These are phyloP conservation scores for Tillandsia fasciculata DNA, from an alignment of 176 grass and related monocot genomes.

Conservation along the genomic window DNA sequence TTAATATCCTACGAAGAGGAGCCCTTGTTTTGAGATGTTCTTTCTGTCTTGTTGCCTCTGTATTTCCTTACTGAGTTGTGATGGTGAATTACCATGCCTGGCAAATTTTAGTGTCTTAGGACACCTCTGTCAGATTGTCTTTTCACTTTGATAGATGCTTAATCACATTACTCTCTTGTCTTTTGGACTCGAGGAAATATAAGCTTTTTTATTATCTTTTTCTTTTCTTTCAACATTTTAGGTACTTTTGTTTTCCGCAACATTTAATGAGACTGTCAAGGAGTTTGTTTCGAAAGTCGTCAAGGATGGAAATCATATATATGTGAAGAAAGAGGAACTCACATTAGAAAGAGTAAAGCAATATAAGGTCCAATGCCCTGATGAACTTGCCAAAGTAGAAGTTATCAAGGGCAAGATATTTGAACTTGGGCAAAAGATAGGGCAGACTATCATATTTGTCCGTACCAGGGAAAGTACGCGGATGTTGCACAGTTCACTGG, in stretches of 20 bases:
- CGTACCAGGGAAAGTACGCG: slow-evolving; percentile 58
- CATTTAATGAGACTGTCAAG: slow-evolving; percentile 86
- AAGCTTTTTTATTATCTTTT: slow-evolving; percentile 14
- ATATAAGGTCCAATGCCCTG: slow-evolving; percentile 74
- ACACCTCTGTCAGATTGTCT: too few species aligned
- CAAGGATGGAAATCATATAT: slow-evolving; percentile 81
- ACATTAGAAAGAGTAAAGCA: slow-evolving; percentile 92
- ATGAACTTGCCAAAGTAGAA: slow-evolving; percentile 71
- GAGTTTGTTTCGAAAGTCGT: slow-evolving; percentile 73
- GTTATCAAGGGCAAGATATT: slow-evolving; percentile 90
- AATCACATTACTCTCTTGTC: too few species aligned
- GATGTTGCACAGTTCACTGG: slow-evolving; percentile 62
- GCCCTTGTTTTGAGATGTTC: too few species aligned
- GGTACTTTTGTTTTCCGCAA: slow-evolving; percentile 96
- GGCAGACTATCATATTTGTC: slow-evolving; percentile 95
- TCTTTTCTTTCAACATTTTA: slow-evolving; percentile 9
- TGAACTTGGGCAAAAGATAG: slow-evolving; percentile 86
- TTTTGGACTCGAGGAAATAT: neutral
- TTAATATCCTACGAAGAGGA: too few species aligned
- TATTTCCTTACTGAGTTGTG: too few species aligned
- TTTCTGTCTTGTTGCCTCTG: too few species aligned
- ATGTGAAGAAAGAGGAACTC: slow-evolving; percentile 89
- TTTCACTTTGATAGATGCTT: too few species aligned
- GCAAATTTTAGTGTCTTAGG: too few species aligned
- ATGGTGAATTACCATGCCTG: too few species aligned